Base-by-base conservation (phyloP, 257 asterid genomes). In the Phtheirospermum japonicum region DNA sequence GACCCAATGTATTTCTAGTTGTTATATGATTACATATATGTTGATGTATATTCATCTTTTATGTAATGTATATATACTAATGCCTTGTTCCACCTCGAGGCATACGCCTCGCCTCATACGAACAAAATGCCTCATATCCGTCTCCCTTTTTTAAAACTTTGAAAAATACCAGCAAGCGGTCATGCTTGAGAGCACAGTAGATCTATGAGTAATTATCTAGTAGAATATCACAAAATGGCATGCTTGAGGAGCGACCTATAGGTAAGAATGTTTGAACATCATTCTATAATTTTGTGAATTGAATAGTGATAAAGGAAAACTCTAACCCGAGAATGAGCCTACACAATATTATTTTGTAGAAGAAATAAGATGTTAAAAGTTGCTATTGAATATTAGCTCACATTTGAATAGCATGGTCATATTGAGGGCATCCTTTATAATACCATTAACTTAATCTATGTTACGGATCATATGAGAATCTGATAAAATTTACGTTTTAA, bases 401-500 rank as follows among this genome's bases (percentile, higher is more conserved):
- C 37, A 18, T 71, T 42, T 49, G 18, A 40, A 61, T 18, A 19
- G 53, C 28, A 52, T 2, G 20, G 14, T 19, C 61, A 60, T 17
- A 59, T n/a, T 6, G 19, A 14, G 59, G 55, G 17, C 26, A 43
- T 69, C 32, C 17, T 57, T 53, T 42, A 26, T 34, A 26, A 56
- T 30, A 63, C 7, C 55, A 57, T 65, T 16, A 49, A 37, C 40
- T 12, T 56, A 37, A 46, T 31, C 13, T 67, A 18, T 13, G 30
- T 19, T 48, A 4, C 18, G 65, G 50, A 58, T 65, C 64, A 60
- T 19, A 6, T 17, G 17, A 50, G 64, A 62, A 39, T 57, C 67
- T 39, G 19, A 58, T 17, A 53, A 71, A 20, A 4, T 3, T 28
- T 4, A 4, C 49, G 33, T 42, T 19, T 26, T 23, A 60, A 11